A percentile compares a stretch with the other conserved stretches of the same genome.
Conservation (phyloP, 805 yeast species). For the Starmerella scarabaei region DNA sequence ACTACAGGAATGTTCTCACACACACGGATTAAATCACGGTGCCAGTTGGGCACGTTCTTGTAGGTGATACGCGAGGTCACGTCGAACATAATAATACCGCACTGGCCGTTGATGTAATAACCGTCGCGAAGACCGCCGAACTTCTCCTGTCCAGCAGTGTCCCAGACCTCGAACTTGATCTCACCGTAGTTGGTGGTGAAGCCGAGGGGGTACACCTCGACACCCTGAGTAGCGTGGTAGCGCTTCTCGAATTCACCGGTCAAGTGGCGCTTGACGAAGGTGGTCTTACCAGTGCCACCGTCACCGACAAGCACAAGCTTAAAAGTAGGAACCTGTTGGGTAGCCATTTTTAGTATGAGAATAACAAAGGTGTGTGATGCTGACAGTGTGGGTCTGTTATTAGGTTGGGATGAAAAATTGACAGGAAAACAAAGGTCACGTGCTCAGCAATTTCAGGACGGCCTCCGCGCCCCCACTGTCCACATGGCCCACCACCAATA, state of each 20-base stretch:
- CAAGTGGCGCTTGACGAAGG: conserved; percentile 98
- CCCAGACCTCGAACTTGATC: conserved; percentile 99
- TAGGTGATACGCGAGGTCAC: conserved; percentile 98
- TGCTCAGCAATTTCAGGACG: not conserved
- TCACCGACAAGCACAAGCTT: conserved; percentile 98
- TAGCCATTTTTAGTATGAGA: conserved; percentile 23
- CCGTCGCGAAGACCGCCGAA: conserved; percentile 99
- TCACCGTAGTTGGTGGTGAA: conserved; percentile 98
- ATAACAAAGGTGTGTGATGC: not conserved
- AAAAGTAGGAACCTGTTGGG: conserved; percentile 69
- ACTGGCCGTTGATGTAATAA: conserved; percentile 97
- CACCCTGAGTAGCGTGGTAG: conserved; percentile 98
- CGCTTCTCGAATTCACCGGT: conserved; percentile 98
- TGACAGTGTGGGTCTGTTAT: not conserved
- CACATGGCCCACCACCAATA: too few species aligned
- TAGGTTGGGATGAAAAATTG: conserved; percentile 7
- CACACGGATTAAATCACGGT: conserved; percentile 98
- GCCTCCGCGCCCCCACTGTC: too few species aligned
- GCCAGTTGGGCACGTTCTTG: conserved; percentile 99
- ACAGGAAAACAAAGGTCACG: not conserved
- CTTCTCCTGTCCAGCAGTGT: conserved; percentile 99
- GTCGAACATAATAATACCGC: conserved; percentile 99
- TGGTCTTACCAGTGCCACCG: conserved; percentile 99
- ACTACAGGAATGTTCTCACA: conserved; percentile 99
- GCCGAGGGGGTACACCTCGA: conserved; percentile 96